A percentile compares a stretch with the other conserved stretches of the same genome.
These are phyloP conservation scores for Cryphonectria parasitica DNA, from an alignment of 2,329 filamentous ascomycete species.

Conservation along the genomic window DNA sequence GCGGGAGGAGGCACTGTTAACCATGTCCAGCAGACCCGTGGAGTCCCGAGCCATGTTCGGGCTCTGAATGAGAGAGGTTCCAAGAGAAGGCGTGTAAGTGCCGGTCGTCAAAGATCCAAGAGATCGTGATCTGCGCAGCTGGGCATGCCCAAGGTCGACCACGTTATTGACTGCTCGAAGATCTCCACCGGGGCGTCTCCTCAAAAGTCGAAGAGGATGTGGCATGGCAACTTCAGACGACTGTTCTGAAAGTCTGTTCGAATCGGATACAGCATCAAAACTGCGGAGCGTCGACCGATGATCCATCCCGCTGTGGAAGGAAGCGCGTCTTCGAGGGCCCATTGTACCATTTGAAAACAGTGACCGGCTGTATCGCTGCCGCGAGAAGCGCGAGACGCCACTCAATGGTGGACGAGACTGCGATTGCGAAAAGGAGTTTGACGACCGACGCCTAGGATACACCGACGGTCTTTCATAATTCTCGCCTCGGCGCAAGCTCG, in stretches of 20 bases:
- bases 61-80: constrained; percentile 59
- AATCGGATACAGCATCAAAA: constrained; percentile 63
- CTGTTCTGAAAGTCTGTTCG: constrained; percentile 52
- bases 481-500: constrained; percentile 36
- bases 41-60: constrained; percentile 41
- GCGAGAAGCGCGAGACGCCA: constrained; percentile 44
- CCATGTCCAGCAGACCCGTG: constrained; percentile 49
- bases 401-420: constrained; percentile 41
- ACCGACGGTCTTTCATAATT: constrained; percentile 40
- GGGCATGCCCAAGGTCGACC: constrained; percentile 58
- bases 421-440: constrained; percentile 36
- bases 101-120: constrained; percentile 60
- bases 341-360: constrained; percentile 54
- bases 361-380: constrained; percentile 53
- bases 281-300: constrained; percentile 58
- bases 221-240: constrained; percentile 51
- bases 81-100: constrained; percentile 60
- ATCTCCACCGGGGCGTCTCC: constrained; percentile 76
- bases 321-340: constrained; percentile 61
- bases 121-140: constrained; percentile 58
- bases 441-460: constrained; percentile 36
- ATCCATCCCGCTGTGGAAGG: constrained; percentile 60
- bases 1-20: constrained; percentile 48
- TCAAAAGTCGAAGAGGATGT: constrained; percentile 64
- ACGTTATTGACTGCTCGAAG: constrained; percentile 70